phyloP scores from a whole-genome alignment of 23 red algal genomes.

The Gracilaria domingensis region DNA sequence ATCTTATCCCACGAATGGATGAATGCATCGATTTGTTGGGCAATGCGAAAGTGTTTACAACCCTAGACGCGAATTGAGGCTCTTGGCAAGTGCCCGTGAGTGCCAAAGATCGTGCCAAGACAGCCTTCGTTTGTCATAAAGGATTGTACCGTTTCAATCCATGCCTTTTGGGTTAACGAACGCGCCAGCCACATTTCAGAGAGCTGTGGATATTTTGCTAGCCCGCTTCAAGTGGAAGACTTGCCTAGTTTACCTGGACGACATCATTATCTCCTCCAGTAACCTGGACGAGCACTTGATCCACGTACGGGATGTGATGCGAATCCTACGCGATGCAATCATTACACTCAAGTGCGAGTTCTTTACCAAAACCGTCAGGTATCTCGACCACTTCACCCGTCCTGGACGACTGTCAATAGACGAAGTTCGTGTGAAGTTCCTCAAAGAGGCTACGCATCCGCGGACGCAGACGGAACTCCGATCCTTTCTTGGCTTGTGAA shows the following conservation, averaged over 20 bases:
- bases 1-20: neutral
- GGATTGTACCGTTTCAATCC: neutral
- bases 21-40: conserved; percentile 19
- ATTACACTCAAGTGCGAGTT: neutral
- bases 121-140: neutral
- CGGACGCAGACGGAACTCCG: neutral
- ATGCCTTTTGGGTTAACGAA: neutral
- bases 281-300: neutral
- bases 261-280: neutral
- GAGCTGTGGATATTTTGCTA: neutral
- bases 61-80: neutral
- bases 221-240: neutral
- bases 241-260: neutral
- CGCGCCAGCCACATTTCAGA: neutral
- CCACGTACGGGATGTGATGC: neutral
- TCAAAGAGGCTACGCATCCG: neutral
- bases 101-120: neutral
- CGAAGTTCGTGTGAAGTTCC: neutral
- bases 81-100: neutral
- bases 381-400: neutral
- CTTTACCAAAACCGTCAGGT: neutral
- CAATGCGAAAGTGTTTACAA: neutral
- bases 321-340: neutral
- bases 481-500: neutral
- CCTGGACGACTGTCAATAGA: neutral